phyloP scores from a whole-genome alignment of 805 yeast genomes.

The Starmerella sp. region DNA sequence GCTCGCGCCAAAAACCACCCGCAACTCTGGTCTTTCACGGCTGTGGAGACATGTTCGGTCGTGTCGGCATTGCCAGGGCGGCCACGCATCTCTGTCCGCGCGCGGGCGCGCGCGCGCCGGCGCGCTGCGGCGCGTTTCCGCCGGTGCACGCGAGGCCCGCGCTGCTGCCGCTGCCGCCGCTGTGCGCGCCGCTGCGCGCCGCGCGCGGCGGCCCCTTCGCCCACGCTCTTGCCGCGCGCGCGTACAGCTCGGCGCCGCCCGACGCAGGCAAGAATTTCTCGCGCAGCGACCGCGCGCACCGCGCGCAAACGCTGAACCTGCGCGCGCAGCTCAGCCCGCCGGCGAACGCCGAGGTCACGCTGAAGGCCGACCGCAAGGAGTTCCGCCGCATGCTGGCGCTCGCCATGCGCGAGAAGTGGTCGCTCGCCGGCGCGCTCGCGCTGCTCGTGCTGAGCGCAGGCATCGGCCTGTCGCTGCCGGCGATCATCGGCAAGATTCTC shows the following conservation, averaged over 20 bases:
- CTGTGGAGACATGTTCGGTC: constrained; percentile 1
- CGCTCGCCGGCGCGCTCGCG: constrained; percentile 49
- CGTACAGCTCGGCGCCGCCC: background rate
- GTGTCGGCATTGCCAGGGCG: constrained; percentile 3
- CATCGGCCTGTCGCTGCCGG: constrained; percentile 70
- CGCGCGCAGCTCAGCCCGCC: constrained; percentile 25
- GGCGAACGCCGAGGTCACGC: constrained; percentile 5
- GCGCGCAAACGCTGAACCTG: constrained; percentile 26
- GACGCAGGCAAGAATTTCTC: constrained; percentile 11
- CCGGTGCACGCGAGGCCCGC: background rate
- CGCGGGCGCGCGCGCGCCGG: no score
- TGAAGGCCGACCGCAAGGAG: constrained; percentile 28
- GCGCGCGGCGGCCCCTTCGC: no score
- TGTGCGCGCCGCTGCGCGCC: no score
- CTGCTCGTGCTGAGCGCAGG: constrained; percentile 62
- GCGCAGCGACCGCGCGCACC: constrained; percentile 25
- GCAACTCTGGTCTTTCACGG: no score
- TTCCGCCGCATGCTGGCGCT: constrained; percentile 41
- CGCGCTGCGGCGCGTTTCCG: background rate
- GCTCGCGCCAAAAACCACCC: no score
- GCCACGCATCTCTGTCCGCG: no score
- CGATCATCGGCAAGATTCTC: constrained; percentile 72
- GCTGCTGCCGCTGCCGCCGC: background rate
- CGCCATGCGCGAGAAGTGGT: constrained; percentile 46
- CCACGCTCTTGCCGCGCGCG: background rate